Percentiles rank a stretch among this genome's conserved stretches.
Evolutionary conservation across 805 yeast species (phyloP).

Genomic region (Metschnikowia santaceciliae): DNA sequence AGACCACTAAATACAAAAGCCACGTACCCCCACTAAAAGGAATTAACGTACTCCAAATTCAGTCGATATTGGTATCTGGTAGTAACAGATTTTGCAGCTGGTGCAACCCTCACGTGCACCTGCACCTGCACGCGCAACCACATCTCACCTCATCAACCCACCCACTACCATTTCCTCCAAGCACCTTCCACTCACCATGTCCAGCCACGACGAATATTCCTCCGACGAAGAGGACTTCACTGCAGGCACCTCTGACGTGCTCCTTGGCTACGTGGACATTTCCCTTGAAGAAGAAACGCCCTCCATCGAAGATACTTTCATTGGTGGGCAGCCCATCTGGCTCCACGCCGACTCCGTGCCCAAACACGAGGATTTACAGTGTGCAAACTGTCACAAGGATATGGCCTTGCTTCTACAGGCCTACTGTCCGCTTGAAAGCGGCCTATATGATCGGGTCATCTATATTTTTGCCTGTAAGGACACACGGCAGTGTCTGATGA

Average conservation of each 20-base stretch:
- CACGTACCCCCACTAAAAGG: too few species aligned
- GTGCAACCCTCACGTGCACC: neutral
- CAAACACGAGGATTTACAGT: slow-evolving; percentile 45
- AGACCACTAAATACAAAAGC: too few species aligned
- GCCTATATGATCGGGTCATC: slow-evolving; percentile 73
- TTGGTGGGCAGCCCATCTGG: slow-evolving; percentile 77
- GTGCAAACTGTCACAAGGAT: slow-evolving; percentile 60
- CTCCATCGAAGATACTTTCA: slow-evolving; percentile 61
- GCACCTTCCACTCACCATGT: slow-evolving; percentile 19
- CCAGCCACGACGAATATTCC: slow-evolving; percentile 47
- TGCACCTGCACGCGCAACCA: neutral
- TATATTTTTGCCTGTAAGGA: slow-evolving; percentile 77
- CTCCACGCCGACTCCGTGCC: slow-evolving; percentile 59
- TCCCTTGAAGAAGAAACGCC: slow-evolving; percentile 40
- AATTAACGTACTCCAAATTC: too few species aligned
- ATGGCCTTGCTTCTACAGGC: slow-evolving; percentile 76
- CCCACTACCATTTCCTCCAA: neutral
- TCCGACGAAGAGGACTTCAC: slow-evolving; percentile 46
- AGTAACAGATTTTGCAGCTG: too few species aligned
- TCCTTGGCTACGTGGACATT: slow-evolving; percentile 63
- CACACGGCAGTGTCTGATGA: slow-evolving; percentile 53
- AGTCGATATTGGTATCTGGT: too few species aligned
- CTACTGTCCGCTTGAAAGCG: slow-evolving; percentile 69
- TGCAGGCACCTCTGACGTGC: slow-evolving; percentile 39
- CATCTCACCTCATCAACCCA: neutral